Evolutionary conservation across 2,329 filamentous ascomycete genomes (phyloP).

Genomic region (Ascochyta rabiei): DNA sequence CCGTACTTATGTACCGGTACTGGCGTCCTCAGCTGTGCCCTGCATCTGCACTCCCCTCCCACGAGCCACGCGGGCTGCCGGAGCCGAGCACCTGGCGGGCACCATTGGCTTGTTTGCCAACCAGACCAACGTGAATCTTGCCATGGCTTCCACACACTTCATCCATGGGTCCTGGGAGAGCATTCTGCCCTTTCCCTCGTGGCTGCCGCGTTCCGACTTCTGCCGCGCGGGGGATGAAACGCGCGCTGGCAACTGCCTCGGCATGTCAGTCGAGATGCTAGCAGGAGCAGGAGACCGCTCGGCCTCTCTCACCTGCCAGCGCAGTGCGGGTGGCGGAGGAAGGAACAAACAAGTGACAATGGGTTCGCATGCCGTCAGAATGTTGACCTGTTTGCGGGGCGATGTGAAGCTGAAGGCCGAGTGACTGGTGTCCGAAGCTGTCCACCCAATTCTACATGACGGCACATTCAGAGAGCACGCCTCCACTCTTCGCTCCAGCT

Average conservation of each 20-base stretch:
- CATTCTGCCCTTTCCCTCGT: not conserved
- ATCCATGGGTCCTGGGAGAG: constrained; percentile 3
- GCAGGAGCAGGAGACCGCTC: not conserved
- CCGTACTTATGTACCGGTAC: constrained; percentile 16
- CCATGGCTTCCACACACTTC: constrained; percentile 2
- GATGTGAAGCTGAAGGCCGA: not conserved
- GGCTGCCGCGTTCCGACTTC: constrained; percentile 16
- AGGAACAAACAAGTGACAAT: constrained; percentile 31
- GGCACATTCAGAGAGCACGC: constrained; percentile 31
- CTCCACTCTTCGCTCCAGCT: constrained; percentile 56
- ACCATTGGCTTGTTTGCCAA: constrained; percentile 20
- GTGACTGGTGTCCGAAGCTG: not conserved
- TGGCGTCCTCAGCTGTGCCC: too few relatives aligned
- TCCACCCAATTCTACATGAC: constrained; percentile 18
- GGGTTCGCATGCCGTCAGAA: not conserved
- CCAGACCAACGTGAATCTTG: not conserved
- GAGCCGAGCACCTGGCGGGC: constrained; percentile 9
- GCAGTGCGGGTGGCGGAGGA: not conserved
- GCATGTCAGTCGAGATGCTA: constrained; percentile 12
- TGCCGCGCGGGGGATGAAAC: constrained; percentile 7
- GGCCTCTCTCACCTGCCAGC: not conserved
- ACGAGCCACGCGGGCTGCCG: constrained; percentile 13
- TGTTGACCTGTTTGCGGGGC: not conserved
- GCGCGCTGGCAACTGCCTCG: constrained; percentile 17
- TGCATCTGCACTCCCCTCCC: constrained; percentile 16